Percentiles rank a stretch among this genome's conserved stretches.
phyloP scores from a whole-genome alignment of 768 basidiomycete species.

The Sistotremastrum suecicum region DNA sequence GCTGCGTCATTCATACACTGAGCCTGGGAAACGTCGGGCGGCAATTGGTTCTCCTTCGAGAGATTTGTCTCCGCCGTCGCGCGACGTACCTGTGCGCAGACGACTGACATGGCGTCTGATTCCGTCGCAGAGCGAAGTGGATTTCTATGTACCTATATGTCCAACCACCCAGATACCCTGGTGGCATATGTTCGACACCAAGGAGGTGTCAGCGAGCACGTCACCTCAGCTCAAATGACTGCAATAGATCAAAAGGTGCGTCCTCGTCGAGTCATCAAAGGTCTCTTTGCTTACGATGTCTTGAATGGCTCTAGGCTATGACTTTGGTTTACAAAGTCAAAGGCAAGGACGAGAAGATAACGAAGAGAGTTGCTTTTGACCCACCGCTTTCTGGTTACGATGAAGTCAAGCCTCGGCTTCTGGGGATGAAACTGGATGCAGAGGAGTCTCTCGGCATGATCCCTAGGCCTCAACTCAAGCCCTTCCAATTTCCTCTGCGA shows the following conservation, averaged over 20 bases:
- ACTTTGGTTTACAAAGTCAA: slow-evolving; percentile 48
- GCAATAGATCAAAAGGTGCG: slow-evolving; percentile 52
- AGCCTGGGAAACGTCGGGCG: too few species aligned
- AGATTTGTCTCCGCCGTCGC: too few species aligned
- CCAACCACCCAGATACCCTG: slow-evolving; percentile 67
- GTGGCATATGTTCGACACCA: slow-evolving; percentile 74
- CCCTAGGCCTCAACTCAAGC: slow-evolving; percentile 40
- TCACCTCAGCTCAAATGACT: slow-evolving; percentile 56
- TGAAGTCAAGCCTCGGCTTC: slow-evolving; percentile 66
- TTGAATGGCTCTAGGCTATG: slow-evolving; percentile 38
- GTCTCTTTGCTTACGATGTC: too few species aligned
- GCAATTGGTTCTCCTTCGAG: too few species aligned
- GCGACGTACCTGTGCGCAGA: not conserved
- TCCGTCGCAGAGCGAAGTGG: slow-evolving; percentile 61
- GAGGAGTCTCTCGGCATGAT: slow-evolving; percentile 76
- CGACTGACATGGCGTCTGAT: slow-evolving; percentile 35
- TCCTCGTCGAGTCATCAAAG: not conserved
- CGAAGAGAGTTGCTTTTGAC: slow-evolving; percentile 43
- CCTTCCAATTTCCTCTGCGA: slow-evolving; percentile 33
- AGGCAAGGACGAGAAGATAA: slow-evolving; percentile 24
- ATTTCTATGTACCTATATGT: slow-evolving; percentile 79
- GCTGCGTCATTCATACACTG: too few species aligned
- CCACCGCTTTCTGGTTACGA: slow-evolving; percentile 65
- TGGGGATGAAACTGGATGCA: slow-evolving; percentile 69
- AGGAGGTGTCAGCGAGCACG: slow-evolving; percentile 41